Percentiles rank a stretch among this genome's conserved stretches.
Conservation (phyloP, 2,329 filamentous ascomycete genomes). For the Colletotrichum magnum region DNA sequence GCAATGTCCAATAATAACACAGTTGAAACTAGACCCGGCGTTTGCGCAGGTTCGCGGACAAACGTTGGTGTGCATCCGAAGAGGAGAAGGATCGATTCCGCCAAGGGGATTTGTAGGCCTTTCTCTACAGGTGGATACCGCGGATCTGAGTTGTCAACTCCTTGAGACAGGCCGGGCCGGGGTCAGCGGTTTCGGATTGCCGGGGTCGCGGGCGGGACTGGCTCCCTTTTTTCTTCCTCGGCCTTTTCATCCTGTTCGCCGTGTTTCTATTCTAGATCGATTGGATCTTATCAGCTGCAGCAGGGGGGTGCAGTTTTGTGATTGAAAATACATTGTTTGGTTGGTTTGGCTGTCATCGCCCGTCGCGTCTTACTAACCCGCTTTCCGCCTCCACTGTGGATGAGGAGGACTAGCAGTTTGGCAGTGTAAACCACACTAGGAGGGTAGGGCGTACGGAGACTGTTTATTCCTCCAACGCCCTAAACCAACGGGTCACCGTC, state of each 20-base stretch:
- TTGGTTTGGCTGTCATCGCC: too few species aligned
- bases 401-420: too few species aligned
- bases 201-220: background rate
- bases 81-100: too few species aligned
- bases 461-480: background rate
- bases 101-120: too few species aligned
- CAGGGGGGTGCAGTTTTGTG: background rate
- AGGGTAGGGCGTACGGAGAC: background rate
- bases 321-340: background rate
- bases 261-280: conserved; percentile 26
- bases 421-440: background rate
- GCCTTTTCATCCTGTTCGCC: background rate
- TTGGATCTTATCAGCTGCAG: background rate
- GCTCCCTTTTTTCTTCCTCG: background rate
- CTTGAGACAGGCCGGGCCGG: conserved; percentile 31
- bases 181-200: conserved; percentile 32
- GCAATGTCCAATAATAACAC: conserved; percentile 13
- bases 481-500: background rate
- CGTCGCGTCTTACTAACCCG: too few species aligned
- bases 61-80: background rate
- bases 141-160: conserved; percentile 23
- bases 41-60: conserved; percentile 1
- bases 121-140: background rate
- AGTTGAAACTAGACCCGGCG: conserved; percentile 1
- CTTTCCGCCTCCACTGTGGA: too few species aligned